Evolutionary conservation across 306 rosid genomes (phyloP).

Genomic region (Trifolium dubium): DNA sequence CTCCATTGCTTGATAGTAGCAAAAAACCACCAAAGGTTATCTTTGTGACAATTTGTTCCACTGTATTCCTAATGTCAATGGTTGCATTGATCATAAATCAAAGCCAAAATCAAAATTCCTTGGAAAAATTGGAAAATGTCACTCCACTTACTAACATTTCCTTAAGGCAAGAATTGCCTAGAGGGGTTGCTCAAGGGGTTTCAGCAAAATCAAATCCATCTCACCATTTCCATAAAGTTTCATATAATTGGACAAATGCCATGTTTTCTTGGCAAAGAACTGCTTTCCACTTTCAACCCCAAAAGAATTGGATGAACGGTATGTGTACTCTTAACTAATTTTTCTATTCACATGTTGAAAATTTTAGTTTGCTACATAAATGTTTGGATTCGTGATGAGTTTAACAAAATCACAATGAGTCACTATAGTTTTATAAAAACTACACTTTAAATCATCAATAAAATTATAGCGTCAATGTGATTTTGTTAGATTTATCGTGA

Average conservation of each 20-base stretch:
- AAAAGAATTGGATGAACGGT: constrained; percentile 91
- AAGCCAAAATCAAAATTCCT: constrained; percentile 22
- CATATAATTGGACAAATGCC: constrained; percentile 79
- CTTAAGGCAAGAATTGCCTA: constrained; percentile 26
- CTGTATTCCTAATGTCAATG: constrained; percentile 55
- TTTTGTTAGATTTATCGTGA: too few relatives aligned
- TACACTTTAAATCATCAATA: too few relatives aligned
- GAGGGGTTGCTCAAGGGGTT: constrained; percentile 71
- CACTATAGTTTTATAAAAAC: too few relatives aligned
- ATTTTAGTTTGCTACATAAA: background rate
- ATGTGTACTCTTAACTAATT: constrained; percentile 32
- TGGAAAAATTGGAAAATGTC: background rate
- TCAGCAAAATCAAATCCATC: constrained; percentile 71
- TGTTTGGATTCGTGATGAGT: background rate
- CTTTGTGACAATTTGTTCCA: constrained; percentile 33
- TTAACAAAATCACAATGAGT: too few relatives aligned
- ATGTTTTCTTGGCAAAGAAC: constrained; percentile 93
- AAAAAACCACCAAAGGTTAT: constrained; percentile 43
- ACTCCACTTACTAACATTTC: background rate
- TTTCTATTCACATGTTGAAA: background rate
- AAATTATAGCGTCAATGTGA: too few relatives aligned
- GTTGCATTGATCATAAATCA: constrained; percentile 49
- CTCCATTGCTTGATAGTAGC: constrained; percentile 42
- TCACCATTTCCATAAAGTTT: constrained; percentile 8
- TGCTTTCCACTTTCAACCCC: constrained; percentile 82